Conservation (phyloP, 192 early-diverging fungal species). For the Coemansia sp. region DNA sequence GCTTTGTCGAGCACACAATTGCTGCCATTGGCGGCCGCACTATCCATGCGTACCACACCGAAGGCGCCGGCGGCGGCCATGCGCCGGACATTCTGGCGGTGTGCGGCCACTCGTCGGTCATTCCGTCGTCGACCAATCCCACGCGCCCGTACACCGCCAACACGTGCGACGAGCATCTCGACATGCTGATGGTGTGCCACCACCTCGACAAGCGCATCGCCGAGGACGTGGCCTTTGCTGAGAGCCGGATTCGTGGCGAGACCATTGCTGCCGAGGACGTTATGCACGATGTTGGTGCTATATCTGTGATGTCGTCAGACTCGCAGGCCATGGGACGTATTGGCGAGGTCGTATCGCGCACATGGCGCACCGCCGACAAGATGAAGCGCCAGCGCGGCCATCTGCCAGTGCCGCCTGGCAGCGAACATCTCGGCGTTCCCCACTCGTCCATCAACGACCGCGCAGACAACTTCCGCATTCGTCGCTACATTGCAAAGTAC, state of each 20-base stretch:
- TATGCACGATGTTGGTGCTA: slow-evolving; percentile 94
- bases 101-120: slow-evolving; percentile 78
- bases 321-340: slow-evolving; percentile 96
- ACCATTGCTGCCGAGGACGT: slow-evolving; percentile 97
- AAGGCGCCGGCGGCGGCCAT: slow-evolving; percentile 95
- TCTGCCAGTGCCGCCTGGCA: slow-evolving; percentile 32
- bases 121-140: slow-evolving; percentile 94
- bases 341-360: slow-evolving; percentile 87
- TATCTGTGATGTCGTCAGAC: slow-evolving; percentile 92
- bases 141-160: slow-evolving; percentile 93
- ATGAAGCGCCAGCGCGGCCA: slow-evolving; percentile 85
- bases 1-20: slow-evolving; percentile 90
- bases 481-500: slow-evolving; percentile 94
- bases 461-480: slow-evolving; percentile 86
- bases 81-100: slow-evolving; percentile 82
- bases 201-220: slow-evolving; percentile 90
- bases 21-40: slow-evolving; percentile 87
- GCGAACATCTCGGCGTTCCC: slow-evolving; percentile 28
- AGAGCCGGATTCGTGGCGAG: slow-evolving; percentile 92
- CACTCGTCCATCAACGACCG: slow-evolving; percentile 44
- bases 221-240: slow-evolving; percentile 97
- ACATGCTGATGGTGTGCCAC: slow-evolving; percentile 99
- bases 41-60: slow-evolving; percentile 95
- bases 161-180: slow-evolving; percentile 96
- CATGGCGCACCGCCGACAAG: slow-evolving; percentile 95